These are phyloP conservation scores for Boletus sp. DNA, from an alignment of 768 basidiomycete genomes.

Conservation along the genomic window DNA sequence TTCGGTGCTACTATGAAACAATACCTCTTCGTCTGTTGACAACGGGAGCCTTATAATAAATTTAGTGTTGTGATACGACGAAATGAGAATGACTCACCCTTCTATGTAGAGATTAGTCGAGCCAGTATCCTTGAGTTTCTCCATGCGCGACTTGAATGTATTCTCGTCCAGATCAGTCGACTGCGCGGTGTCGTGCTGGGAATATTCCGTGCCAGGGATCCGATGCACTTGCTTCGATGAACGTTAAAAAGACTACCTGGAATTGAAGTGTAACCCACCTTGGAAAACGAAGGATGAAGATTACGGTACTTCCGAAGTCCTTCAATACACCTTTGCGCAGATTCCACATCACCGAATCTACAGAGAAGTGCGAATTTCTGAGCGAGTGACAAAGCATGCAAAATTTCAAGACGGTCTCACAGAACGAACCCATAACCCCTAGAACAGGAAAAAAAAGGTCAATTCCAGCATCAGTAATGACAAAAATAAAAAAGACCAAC, in stretches of 20 bases:
- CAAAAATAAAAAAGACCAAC: conserved; percentile 30
- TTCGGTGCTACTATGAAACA: neutral
- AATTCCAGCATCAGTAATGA: neutral
- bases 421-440: conserved; percentile 80
- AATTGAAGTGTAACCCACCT: conserved; percentile 43
- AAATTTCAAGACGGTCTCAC: conserved; percentile 42
- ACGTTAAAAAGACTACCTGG: neutral
- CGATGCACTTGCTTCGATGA: conserved; percentile 63
- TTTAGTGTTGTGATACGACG: neutral
- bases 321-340: conserved; percentile 74
- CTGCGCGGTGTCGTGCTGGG: conserved; percentile 32
- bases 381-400: conserved; percentile 1
- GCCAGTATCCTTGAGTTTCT: conserved; percentile 58
- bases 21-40: conserved; percentile 63
- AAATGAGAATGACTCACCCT: conserved; percentile 40
- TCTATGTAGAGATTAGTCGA: conserved; percentile 85
- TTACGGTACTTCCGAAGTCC: conserved; percentile 69
- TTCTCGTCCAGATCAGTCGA: conserved; percentile 32
- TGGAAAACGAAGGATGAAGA: conserved; percentile 84
- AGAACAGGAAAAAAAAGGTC: conserved; percentile 16
- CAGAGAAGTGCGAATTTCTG: neutral
- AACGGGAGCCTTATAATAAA: conserved; percentile 53
- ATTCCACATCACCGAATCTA: conserved; percentile 66
- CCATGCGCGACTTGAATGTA: conserved; percentile 79
- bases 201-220: conserved; percentile 73